Evolutionary conservation across 805 yeast genomes (phyloP).

Genomic region (Monosporozyma servazzii): DNA sequence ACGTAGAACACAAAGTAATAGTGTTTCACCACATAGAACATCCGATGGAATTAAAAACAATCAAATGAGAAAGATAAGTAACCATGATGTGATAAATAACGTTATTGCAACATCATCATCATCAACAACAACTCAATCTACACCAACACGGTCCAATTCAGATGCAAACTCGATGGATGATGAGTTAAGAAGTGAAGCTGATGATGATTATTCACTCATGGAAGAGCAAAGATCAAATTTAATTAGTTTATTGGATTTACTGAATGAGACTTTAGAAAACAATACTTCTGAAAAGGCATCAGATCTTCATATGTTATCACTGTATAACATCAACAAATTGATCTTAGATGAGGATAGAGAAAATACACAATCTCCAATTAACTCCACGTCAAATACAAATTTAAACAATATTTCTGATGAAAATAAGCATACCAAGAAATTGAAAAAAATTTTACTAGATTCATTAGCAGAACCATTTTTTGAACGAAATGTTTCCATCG

Average conservation of each 20-base stretch:
- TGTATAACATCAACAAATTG: conserved; percentile 26
- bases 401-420: conserved; percentile 1
- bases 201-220: conserved; percentile 2
- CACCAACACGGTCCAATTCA: background rate
- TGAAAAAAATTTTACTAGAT: conserved; percentile 23
- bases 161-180: background rate
- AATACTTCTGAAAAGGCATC: conserved; percentile 24
- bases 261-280: conserved; percentile 28
- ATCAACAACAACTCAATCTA: background rate
- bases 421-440: conserved; percentile 7
- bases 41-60: background rate
- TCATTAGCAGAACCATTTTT: conserved; percentile 30
- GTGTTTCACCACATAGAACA: background rate
- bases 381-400: conserved; percentile 1
- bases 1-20: background rate
- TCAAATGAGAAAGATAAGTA: background rate
- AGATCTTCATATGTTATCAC: conserved; percentile 27
- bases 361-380: background rate
- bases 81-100: background rate
- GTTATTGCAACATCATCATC: background rate
- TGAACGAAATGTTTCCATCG: conserved; percentile 19
- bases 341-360: conserved; percentile 15
- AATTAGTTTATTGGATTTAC: conserved; percentile 20
- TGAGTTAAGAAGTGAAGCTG: background rate
- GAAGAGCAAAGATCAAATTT: conserved; percentile 23